These are phyloP conservation scores for Rugonectria rugulosa DNA, from an alignment of 2,329 filamentous ascomycete species.

Conservation along the genomic window DNA sequence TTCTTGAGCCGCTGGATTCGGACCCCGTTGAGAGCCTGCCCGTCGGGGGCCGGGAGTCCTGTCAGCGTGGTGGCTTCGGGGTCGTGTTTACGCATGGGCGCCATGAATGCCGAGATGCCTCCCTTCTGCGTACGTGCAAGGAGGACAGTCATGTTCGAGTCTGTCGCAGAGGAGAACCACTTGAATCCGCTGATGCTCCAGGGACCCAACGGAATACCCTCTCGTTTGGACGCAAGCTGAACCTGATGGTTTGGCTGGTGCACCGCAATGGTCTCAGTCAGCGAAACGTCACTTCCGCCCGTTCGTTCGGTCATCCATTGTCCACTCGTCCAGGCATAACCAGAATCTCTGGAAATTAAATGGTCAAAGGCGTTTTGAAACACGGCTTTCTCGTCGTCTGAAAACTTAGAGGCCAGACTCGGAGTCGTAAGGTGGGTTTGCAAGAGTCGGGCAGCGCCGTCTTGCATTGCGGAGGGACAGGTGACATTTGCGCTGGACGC, in stretches of 20 bases:
- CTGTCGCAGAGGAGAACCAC: conserved; percentile 53
- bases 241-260: conserved; percentile 20
- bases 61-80: conserved; percentile 41
- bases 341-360: conserved; percentile 59
- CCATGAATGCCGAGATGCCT: conserved; percentile 59
- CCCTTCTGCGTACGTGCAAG: conserved; percentile 62
- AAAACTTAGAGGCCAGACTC: conserved; percentile 37
- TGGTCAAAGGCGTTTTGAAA: conserved; percentile 61
- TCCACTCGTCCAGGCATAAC: conserved; percentile 71
- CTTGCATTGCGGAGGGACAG: conserved; percentile 73
- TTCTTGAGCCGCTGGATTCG: conserved; percentile 74
- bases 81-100: conserved; percentile 63
- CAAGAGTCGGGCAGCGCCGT: conserved; percentile 64
- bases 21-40: conserved; percentile 69
- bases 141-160: conserved; percentile 62
- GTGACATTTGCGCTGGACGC: conserved; percentile 66
- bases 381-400: conserved; percentile 47
- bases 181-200: conserved; percentile 74
- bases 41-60: conserved; percentile 34
- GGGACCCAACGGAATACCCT: conserved; percentile 55
- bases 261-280: conserved; percentile 69
- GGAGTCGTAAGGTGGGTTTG: conserved; percentile 51
- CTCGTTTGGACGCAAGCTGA: conserved; percentile 26
- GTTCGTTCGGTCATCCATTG: conserved; percentile 81
- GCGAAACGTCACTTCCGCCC: conserved; percentile 73